phyloP scores from a whole-genome alignment of 768 basidiomycete species.

The Leucocoprinus leucothites region DNA sequence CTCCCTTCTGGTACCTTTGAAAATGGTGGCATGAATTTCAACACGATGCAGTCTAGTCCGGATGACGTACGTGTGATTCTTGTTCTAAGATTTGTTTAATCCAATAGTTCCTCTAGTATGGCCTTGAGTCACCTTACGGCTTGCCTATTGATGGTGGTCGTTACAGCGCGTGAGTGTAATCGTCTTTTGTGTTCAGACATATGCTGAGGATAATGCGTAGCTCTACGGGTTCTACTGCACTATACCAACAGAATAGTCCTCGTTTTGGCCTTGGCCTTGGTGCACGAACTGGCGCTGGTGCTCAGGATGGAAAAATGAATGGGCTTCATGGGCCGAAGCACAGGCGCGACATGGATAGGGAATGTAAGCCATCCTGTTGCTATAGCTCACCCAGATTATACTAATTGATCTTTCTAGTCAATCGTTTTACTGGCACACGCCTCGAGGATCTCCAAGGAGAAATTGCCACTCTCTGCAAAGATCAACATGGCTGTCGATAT shows the following conservation, averaged over 20 bases:
- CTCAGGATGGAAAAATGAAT: slow-evolving; percentile 78
- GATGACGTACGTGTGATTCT: slow-evolving; percentile 51
- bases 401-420: slow-evolving; percentile 51
- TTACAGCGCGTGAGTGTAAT: slow-evolving; percentile 55
- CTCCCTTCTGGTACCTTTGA: slow-evolving; percentile 60
- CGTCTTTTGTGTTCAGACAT: slow-evolving; percentile 32
- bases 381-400: background rate
- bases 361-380: slow-evolving; percentile 46
- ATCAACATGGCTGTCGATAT: slow-evolving; percentile 98
- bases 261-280: slow-evolving; percentile 72
- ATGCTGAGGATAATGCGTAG: slow-evolving; percentile 28
- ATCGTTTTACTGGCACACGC: slow-evolving; percentile 94
- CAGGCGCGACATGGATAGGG: slow-evolving; percentile 89
- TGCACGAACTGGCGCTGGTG: slow-evolving; percentile 43
- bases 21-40: slow-evolving; percentile 50
- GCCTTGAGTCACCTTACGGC: slow-evolving; percentile 52
- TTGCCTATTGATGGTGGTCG: slow-evolving; percentile 49
- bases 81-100: slow-evolving; percentile 12
- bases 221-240: background rate
- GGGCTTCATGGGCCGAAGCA: slow-evolving; percentile 91
- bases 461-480: slow-evolving; percentile 92
- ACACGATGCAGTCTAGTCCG: slow-evolving; percentile 41
- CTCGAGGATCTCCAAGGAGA: slow-evolving; percentile 96
- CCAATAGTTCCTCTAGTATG: slow-evolving; percentile 43
- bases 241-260: slow-evolving; percentile 67